Evolutionary conservation across 148 eudicot genomes (phyloP).

Genomic region (Simmondsia chinensis): DNA sequence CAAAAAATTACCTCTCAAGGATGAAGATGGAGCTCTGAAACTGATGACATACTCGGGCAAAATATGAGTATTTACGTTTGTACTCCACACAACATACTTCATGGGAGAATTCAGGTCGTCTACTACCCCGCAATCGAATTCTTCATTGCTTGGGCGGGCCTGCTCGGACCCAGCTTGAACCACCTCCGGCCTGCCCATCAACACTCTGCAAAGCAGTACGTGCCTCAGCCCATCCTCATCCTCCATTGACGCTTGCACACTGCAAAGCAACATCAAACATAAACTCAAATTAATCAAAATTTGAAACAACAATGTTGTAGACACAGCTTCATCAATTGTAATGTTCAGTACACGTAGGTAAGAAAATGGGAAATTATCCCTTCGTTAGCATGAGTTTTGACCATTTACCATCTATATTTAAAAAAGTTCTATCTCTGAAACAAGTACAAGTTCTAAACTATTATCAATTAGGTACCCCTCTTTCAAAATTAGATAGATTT

Average conservation of each 20-base stretch:
- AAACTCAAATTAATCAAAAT: not conserved
- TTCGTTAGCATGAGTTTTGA: too few relatives aligned
- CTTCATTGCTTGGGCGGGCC: conserved; percentile 29
- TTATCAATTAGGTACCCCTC: too few relatives aligned
- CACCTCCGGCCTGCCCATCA: conserved; percentile 38
- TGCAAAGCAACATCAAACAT: conserved; percentile 14
- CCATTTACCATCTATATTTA: too few relatives aligned
- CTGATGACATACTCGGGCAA: conserved; percentile 59
- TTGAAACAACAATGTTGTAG: not conserved
- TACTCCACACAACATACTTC: conserved; percentile 45
- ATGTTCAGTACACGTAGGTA: too few relatives aligned
- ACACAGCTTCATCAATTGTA: not conserved
- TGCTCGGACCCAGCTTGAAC: conserved; percentile 34
- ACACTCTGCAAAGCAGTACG: conserved; percentile 53
- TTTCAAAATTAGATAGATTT: too few relatives aligned
- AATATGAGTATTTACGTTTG: conserved; percentile 61
- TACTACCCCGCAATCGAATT: conserved; percentile 46
- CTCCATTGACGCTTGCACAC: conserved; percentile 28
- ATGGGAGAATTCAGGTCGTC: conserved; percentile 32
- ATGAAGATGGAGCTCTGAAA: conserved; percentile 26
- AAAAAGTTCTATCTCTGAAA: too few relatives aligned
- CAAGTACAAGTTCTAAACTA: too few relatives aligned
- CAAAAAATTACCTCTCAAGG: conserved; percentile 20
- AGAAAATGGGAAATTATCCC: too few relatives aligned
- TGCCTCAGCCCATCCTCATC: conserved; percentile 62